A percentile compares a stretch with the other conserved stretches of the same genome.
phyloP scores from a whole-genome alignment of 768 basidiomycete species.

The Lyophyllum decastes region DNA sequence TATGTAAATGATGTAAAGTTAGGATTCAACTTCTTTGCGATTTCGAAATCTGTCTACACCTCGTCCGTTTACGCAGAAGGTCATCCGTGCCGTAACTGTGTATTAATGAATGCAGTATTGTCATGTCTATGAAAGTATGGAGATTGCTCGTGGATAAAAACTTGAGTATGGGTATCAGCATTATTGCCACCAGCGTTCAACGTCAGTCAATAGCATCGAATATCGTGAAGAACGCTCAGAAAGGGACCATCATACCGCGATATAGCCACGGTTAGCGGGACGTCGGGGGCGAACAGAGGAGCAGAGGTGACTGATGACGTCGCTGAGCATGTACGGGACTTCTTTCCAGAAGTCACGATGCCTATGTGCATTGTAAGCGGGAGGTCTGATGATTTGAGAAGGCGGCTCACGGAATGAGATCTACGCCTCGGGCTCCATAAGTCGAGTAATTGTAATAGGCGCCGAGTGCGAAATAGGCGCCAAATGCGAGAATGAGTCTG shows the following conservation, averaged over 20 bases:
- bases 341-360: constrained; percentile 92
- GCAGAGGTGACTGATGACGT: constrained; percentile 78
- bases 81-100: not conserved
- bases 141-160: not conserved
- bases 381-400: constrained; percentile 1
- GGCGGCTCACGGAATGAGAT: constrained; percentile 77
- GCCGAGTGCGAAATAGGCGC: constrained; percentile 74
- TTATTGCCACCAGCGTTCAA: not conserved
- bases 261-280: constrained; percentile 67
- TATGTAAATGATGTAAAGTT: not conserved
- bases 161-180: constrained; percentile 7
- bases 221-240: not conserved
- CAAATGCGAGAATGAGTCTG: constrained; percentile 66
- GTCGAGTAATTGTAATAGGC: constrained; percentile 88
- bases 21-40: not conserved
- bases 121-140: not conserved
- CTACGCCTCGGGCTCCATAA: constrained; percentile 81
- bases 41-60: too few relatives aligned
- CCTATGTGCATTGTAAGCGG: constrained; percentile 35
- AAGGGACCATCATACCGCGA: constrained; percentile 55
- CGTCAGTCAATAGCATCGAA: not conserved
- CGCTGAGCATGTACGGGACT: constrained; percentile 82
- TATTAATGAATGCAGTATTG: not conserved
- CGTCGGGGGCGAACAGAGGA: constrained; percentile 70
- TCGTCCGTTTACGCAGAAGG: not conserved